Conservation (phyloP, 2,329 filamentous ascomycete genomes). For the Cladophialophora psammophila region DNA sequence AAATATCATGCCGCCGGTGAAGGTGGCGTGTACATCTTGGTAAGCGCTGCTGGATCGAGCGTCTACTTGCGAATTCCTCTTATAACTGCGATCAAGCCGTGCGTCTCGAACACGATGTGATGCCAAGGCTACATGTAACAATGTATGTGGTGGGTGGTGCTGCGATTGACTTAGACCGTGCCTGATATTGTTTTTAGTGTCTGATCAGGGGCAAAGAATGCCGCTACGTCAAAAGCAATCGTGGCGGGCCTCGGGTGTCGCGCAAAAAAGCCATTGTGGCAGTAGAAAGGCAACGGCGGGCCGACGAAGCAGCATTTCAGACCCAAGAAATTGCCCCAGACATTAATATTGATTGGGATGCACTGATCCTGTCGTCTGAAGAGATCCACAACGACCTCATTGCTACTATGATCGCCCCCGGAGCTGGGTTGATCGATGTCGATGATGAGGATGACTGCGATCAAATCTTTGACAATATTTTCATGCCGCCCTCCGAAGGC, state of each 20-base stretch:
- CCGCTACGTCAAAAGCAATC: constrained; percentile 25
- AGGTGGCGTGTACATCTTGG: constrained; percentile 26
- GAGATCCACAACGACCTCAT: constrained; percentile 24
- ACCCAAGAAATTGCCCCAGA: neutral
- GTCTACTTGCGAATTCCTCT: constrained; percentile 1
- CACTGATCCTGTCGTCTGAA: constrained; percentile 14
- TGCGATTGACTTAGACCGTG: neutral
- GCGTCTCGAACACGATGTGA: constrained; percentile 26
- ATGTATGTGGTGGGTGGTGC: constrained; percentile 13
- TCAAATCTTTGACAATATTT: constrained; percentile 26
- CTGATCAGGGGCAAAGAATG: constrained; percentile 19
- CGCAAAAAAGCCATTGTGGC: constrained; percentile 16
- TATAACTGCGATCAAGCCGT: constrained; percentile 14
- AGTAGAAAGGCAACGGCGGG: neutral
- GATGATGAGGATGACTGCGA: constrained; percentile 20
- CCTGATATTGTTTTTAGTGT: constrained; percentile 15
- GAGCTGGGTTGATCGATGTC: constrained; percentile 21
- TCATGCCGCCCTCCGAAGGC: constrained; percentile 3
- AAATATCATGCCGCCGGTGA: constrained; percentile 16
- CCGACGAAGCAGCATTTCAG: constrained; percentile 1
- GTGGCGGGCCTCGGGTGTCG: constrained; percentile 22
- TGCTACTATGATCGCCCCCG: constrained; percentile 24
- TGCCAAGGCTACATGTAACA: constrained; percentile 15
- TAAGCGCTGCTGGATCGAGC: constrained; percentile 6
- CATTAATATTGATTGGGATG: constrained; percentile 16